Conservation (phyloP, 441 rosid species). For the Macaranga tanarius region DNA sequence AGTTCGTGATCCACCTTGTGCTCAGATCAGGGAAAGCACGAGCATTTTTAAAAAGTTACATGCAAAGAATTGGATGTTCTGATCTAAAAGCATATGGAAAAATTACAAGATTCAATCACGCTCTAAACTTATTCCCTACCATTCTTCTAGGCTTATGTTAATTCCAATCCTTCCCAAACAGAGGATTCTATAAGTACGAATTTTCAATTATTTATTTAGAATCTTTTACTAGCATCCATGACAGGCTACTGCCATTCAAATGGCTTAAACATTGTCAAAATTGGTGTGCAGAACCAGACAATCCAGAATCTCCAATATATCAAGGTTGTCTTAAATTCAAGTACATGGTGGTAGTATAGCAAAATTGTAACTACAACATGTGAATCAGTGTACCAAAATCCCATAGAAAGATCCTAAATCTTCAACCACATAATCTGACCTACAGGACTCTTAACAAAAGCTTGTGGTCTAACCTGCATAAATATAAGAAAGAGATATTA, state of each 20-base stretch:
- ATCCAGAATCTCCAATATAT: not conserved
- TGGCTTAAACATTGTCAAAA: not conserved
- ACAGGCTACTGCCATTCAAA: not conserved
- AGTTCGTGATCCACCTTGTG: not conserved
- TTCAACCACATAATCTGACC: conserved; percentile 1
- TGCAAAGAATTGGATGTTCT: not conserved
- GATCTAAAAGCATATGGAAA: not conserved
- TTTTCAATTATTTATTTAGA: not conserved
- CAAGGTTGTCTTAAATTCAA: not conserved
- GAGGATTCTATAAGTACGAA: not conserved
- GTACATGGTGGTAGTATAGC: not conserved
- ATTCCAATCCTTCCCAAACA: not conserved
- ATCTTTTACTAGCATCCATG: not conserved
- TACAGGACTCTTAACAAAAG: not conserved
- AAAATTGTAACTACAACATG: not conserved
- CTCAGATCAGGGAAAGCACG: not conserved
- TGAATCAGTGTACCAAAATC: not conserved
- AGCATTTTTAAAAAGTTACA: not conserved
- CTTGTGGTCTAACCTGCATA: conserved; percentile 1
- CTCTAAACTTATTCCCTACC: not conserved
- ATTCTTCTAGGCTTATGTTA: not conserved
- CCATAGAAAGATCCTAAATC: conserved; percentile 1
- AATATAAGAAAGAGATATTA: conserved; percentile 7
- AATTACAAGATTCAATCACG: not conserved
- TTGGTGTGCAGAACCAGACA: not conserved